Conservation (phyloP, 2,329 filamentous ascomycete genomes). For the Colletotrichum karsti region DNA sequence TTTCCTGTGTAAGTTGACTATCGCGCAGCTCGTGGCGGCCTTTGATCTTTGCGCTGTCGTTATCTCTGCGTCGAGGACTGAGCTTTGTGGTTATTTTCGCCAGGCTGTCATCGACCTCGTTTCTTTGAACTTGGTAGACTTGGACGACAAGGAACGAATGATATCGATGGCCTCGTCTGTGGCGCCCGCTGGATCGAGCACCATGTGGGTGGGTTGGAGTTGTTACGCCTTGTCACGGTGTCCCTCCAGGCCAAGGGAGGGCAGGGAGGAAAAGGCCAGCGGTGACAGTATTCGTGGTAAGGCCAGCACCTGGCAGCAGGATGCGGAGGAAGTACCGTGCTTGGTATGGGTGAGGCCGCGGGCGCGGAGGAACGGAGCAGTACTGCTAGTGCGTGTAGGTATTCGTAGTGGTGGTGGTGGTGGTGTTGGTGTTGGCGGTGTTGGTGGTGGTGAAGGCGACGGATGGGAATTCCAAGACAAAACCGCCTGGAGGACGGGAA, state of each 20-base stretch:
- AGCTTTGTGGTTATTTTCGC: not conserved
- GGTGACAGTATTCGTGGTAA: not conserved
- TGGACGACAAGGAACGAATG: not conserved
- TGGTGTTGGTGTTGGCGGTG: not conserved
- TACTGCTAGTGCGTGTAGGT: no score
- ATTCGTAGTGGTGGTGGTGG: not conserved
- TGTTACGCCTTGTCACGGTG: not conserved
- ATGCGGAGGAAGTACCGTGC: not conserved
- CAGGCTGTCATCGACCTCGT: not conserved
- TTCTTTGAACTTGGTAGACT: not conserved
- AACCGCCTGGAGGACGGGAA: slow-evolving; percentile 16
- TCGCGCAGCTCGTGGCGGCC: slow-evolving; percentile 1
- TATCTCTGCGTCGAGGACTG: not conserved
- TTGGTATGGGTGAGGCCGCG: not conserved
- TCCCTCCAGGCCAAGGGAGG: not conserved
- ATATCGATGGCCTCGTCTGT: not conserved
- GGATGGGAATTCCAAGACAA: slow-evolving; percentile 12
- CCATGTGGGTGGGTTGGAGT: not conserved
- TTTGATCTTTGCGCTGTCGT: slow-evolving; percentile 6
- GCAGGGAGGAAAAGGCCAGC: not conserved
- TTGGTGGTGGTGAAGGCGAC: not conserved
- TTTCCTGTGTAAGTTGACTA: slow-evolving; percentile 22
- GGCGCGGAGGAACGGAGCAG: not conserved
- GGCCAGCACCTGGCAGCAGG: not conserved
- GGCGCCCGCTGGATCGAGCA: not conserved